These are phyloP conservation scores for Casuarina glauca DNA, from an alignment of 306 rosid genomes.

Conservation along the genomic window DNA sequence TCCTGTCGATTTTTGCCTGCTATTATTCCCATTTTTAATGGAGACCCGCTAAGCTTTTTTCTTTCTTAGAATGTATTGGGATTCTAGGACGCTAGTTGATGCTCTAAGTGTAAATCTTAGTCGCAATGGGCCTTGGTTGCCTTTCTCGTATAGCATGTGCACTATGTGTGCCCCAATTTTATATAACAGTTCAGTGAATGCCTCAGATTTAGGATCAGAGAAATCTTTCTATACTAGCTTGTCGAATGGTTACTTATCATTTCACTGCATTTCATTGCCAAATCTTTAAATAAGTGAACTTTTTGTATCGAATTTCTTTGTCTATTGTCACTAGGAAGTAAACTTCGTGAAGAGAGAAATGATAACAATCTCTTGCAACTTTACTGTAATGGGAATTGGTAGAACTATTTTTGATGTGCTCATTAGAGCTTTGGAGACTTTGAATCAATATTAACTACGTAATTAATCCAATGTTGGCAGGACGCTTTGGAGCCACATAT, in stretches of 20 bases:
- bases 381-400: background rate
- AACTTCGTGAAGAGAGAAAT: background rate
- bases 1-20: too few relatives aligned
- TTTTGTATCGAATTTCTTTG: background rate
- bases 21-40: too few relatives aligned
- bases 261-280: background rate
- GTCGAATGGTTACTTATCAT: background rate
- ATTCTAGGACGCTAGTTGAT: background rate
- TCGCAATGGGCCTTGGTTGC: background rate
- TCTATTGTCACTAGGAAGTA: background rate
- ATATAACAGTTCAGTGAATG: background rate
- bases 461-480: slow-evolving; percentile 35
- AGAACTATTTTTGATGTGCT: background rate
- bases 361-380: background rate
- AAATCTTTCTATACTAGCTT: background rate
- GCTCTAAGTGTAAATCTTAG: background rate
- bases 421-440: background rate
- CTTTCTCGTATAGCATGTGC: background rate
- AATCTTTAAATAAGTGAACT: background rate
- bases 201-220: background rate
- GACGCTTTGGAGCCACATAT: slow-evolving; percentile 86
- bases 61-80: background rate
- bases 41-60: background rate
- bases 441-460: slow-evolving; percentile 15
- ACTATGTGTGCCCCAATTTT: background rate